Evolutionary conservation across 352 stramenopile species (phyloP).

Genomic region (Globisporangium mamillatum): DNA sequence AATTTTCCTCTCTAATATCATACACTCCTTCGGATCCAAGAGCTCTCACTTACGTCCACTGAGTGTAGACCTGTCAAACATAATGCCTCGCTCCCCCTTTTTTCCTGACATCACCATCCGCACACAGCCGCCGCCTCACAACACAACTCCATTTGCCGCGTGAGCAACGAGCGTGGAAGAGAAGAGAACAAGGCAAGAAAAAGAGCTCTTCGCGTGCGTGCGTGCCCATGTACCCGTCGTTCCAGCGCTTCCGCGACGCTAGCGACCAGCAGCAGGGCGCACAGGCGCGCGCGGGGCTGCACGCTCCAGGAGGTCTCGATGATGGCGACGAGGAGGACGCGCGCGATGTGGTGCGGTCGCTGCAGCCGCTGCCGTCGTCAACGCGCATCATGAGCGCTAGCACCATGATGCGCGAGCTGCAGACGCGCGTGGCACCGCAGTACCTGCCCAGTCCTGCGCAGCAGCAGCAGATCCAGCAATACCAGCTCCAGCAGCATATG

Average conservation of each 20-base stretch:
- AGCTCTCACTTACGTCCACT: neutral
- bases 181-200: neutral
- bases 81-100: neutral
- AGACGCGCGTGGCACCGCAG: constrained; percentile 14
- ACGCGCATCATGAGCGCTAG: constrained; percentile 4
- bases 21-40: neutral
- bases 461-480: constrained; percentile 20
- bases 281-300: neutral
- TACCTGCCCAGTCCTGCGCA: constrained; percentile 15
- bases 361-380: constrained; percentile 10
- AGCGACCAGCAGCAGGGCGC: constrained; percentile 4
- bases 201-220: neutral
- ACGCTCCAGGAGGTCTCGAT: no score
- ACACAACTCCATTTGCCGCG: neutral
- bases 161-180: neutral
- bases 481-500: constrained; percentile 3
- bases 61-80: neutral
- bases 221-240: constrained; percentile 12
- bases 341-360: constrained; percentile 15
- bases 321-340: constrained; percentile 7
- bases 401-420: constrained; percentile 12
- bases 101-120: neutral
- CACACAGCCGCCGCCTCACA: neutral
- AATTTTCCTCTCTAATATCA: neutral
- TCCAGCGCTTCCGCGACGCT: constrained; percentile 17